A percentile compares a stretch with the other conserved stretches of the same genome.
phyloP scores from a whole-genome alignment of 2,329 filamentous ascomycete genomes.

The Alternaria angustiovoidea region DNA sequence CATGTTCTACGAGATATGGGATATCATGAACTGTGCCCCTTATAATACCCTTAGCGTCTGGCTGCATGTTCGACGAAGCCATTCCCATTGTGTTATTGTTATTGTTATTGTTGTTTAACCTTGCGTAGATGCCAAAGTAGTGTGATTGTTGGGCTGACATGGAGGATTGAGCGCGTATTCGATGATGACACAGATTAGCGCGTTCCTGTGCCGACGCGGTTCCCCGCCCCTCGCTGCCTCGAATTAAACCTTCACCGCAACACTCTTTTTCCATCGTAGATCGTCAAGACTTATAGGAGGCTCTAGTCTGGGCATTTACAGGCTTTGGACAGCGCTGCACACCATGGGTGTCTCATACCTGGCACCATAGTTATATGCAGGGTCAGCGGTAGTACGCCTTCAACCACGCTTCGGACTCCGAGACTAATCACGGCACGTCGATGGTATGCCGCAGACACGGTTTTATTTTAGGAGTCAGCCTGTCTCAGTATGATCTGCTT shows the following conservation, averaged over 20 bases:
- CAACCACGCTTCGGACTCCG: conserved; percentile 4
- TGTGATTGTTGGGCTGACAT: neutral
- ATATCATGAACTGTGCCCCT: neutral
- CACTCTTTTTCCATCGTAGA: neutral
- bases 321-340: conserved; percentile 1
- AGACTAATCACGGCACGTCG: conserved; percentile 1
- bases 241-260: conserved; percentile 1
- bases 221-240: conserved; percentile 9
- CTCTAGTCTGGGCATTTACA: neutral
- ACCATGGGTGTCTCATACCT: neutral
- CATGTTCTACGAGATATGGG: neutral
- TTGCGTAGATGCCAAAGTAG: neutral
- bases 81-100: neutral
- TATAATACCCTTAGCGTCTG: neutral
- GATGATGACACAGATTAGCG: neutral
- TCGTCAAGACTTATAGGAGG: neutral
- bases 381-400: conserved; percentile 2
- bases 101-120: neutral
- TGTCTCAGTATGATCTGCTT: neutral
- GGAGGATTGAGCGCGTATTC: neutral
- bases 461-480: conserved; percentile 1
- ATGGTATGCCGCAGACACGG: neutral
- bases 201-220: conserved; percentile 9
- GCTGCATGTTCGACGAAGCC: neutral
- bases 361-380: neutral